A percentile compares a stretch with the other conserved stretches of the same genome.
Conservation (phyloP, 306 rosid genomes). For the Corylus heterophylla region DNA sequence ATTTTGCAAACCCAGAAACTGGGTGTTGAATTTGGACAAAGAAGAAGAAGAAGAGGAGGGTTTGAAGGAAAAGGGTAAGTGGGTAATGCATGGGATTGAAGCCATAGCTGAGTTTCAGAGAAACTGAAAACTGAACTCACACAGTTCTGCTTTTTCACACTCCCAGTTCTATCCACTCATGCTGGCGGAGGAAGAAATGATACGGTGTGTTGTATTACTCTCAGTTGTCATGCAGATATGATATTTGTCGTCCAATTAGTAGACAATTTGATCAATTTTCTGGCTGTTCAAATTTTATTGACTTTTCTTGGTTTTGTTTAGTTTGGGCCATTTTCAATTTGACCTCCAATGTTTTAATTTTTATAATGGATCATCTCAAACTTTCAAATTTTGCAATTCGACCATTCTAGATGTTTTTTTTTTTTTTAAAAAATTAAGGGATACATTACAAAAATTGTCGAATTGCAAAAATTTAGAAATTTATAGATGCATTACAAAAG, state of each 20-base stretch:
- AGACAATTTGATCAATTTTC: neutral
- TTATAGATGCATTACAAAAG: no score
- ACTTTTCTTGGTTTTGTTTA: neutral
- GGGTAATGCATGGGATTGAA: conserved; percentile 60
- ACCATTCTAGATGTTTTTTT: no score
- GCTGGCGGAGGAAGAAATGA: conserved; percentile 16
- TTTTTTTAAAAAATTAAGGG: no score
- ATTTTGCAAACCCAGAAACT: conserved; percentile 49
- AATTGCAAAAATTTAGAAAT: no score
- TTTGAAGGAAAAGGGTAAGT: conserved; percentile 42
- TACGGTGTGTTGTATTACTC: neutral
- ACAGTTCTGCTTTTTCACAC: neutral
- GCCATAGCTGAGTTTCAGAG: conserved; percentile 57
- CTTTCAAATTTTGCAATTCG: no score
- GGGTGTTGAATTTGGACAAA: conserved; percentile 38
- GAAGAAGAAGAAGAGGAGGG: conserved; percentile 31
- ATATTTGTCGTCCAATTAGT: neutral
- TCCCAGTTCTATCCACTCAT: conserved; percentile 46
- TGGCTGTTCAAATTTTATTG: neutral
- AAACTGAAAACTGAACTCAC: neutral
- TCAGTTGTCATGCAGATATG: neutral
- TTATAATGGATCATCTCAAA: fast-evolving
- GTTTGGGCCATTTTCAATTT: no score
- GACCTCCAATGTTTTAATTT: no score
- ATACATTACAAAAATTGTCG: no score